Evolutionary conservation across 163 green algal species (phyloP).

Genomic region (Coccomyxa subellipsoidea): DNA sequence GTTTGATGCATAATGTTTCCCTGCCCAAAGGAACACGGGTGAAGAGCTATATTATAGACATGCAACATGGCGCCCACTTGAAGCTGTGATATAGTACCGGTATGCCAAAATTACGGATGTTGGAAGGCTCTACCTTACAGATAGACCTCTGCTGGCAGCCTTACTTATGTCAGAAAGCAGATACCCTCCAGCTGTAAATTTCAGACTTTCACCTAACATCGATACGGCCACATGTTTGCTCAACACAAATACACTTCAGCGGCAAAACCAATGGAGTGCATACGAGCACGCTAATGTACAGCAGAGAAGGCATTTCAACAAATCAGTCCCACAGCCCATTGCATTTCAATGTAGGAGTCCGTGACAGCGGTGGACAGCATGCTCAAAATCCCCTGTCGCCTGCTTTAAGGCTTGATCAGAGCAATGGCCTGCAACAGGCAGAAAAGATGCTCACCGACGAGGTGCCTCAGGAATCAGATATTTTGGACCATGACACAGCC

Average conservation of each 20-base stretch:
- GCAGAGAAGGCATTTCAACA: neutral
- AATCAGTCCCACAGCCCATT: neutral
- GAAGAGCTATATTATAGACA: too few species aligned
- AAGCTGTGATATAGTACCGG: too few species aligned
- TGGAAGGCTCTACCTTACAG: too few species aligned
- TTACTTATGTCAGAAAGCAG: too few species aligned
- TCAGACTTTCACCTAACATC: neutral
- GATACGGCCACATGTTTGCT: neutral
- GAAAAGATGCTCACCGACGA: neutral
- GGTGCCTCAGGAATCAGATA: neutral
- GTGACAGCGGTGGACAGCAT: neutral
- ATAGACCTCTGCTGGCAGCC: too few species aligned
- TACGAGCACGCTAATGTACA: neutral
- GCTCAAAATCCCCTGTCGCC: neutral
- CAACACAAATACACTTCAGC: neutral
- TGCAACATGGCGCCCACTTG: too few species aligned
- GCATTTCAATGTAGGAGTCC: neutral
- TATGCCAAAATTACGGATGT: too few species aligned
- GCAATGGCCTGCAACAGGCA: neutral
- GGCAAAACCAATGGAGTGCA: neutral
- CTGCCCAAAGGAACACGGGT: too few species aligned
- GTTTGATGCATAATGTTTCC: neutral
- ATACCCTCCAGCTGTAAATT: too few species aligned
- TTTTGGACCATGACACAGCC: neutral
- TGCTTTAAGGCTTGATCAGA: conserved; percentile 3